A percentile compares a stretch with the other conserved stretches of the same genome.
These are phyloP conservation scores for Xylariaceae sp. DNA, from an alignment of 2,329 filamentous ascomycete species.

Conservation along the genomic window DNA sequence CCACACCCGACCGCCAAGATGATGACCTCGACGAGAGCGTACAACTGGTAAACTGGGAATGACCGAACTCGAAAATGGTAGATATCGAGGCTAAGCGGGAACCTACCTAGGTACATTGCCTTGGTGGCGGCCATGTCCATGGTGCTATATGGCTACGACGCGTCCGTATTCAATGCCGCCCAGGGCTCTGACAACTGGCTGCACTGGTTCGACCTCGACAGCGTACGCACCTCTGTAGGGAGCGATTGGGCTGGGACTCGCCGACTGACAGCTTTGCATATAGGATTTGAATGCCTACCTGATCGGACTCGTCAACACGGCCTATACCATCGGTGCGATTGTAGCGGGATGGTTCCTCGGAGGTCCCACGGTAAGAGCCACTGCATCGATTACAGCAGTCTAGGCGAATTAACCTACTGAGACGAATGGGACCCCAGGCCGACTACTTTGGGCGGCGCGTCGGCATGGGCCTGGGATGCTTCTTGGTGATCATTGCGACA, in stretches of 20 bases:
- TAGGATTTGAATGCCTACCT: slow-evolving; percentile 35
- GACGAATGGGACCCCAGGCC: no score
- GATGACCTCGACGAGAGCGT: slow-evolving; percentile 29
- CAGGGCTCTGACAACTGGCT: slow-evolving; percentile 62
- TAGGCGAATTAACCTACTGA: no score
- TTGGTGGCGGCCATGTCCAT: slow-evolving; percentile 65
- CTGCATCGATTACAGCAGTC: not conserved
- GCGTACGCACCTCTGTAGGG: slow-evolving; percentile 15
- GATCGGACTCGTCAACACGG: slow-evolving; percentile 53
- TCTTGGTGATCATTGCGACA: slow-evolving; percentile 59
- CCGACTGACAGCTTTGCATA: not conserved
- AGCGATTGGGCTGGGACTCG: not conserved
- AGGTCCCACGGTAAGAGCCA: slow-evolving; percentile 43
- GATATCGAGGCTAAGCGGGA: not conserved
- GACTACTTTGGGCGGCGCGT: slow-evolving; percentile 55
- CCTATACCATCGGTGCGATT: slow-evolving; percentile 64
- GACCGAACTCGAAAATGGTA: not conserved
- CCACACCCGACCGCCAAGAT: slow-evolving; percentile 26
- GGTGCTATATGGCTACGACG: slow-evolving; percentile 70
- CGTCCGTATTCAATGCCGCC: slow-evolving; percentile 65
- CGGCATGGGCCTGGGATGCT: slow-evolving; percentile 58
- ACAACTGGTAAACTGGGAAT: slow-evolving; percentile 35
- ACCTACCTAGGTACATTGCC: slow-evolving; percentile 51
- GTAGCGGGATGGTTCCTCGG: slow-evolving; percentile 63
- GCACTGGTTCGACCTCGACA: slow-evolving; percentile 49